Evolutionary conservation across 2,329 filamentous ascomycete genomes (phyloP).

Genomic region (Lasiodiplodia sp.): DNA sequence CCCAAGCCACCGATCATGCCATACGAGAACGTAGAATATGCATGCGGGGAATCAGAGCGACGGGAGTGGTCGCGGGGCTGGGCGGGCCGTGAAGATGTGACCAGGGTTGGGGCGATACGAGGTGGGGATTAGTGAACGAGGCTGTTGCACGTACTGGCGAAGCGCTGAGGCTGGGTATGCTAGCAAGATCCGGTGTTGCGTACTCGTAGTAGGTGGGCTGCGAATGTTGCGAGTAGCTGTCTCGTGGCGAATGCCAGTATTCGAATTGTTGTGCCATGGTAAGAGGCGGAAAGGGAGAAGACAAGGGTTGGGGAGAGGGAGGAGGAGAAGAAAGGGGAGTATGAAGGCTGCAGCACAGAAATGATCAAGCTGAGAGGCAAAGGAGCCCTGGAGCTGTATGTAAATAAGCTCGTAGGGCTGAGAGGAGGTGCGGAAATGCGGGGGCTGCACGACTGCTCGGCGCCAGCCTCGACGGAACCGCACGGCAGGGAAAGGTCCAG

Average conservation of each 20-base stretch:
- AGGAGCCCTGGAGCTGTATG: background rate
- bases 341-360: constrained; percentile 2
- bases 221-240: constrained; percentile 41
- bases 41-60: background rate
- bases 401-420: constrained; percentile 31
- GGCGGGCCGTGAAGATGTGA: constrained; percentile 25
- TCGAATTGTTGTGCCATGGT: constrained; percentile 47
- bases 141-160: constrained; percentile 44
- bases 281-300: background rate
- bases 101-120: constrained; percentile 14
- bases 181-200: constrained; percentile 42
- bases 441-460: constrained; percentile 15
- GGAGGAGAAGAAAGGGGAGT: background rate
- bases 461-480: constrained; percentile 5
- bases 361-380: constrained; percentile 8
- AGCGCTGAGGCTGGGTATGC: constrained; percentile 48
- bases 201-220: constrained; percentile 44
- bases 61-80: constrained; percentile 11
- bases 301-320: background rate
- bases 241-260: constrained; percentile 46
- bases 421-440: constrained; percentile 23
- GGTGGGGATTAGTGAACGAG: constrained; percentile 15
- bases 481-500: constrained; percentile 2
- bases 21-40: constrained; percentile 1
- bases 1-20: constrained; percentile 15